These are phyloP conservation scores for Vigna mungo DNA, from an alignment of 306 rosid species.

Conservation along the genomic window DNA sequence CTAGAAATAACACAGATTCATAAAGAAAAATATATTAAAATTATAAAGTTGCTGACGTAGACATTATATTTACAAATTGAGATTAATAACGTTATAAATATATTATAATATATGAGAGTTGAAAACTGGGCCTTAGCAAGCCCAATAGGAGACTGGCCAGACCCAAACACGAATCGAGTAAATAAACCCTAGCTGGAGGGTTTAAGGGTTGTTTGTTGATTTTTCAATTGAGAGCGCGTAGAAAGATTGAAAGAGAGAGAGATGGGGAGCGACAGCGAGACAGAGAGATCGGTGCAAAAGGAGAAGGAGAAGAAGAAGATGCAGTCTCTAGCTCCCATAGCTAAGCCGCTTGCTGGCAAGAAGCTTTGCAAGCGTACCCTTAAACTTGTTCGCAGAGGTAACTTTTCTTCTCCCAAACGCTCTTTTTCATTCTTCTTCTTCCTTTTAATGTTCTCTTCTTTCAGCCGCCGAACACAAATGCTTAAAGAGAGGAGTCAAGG, in stretches of 20 bases:
- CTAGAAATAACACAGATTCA: no score
- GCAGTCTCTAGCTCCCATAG: conserved; percentile 77
- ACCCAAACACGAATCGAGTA: not conserved
- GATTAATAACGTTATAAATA: no score
- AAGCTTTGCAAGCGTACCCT: conserved; percentile 88
- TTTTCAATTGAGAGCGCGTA: not conserved
- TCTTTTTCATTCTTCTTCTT: not conserved
- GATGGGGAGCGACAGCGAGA: conserved; percentile 87
- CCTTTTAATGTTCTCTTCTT: conserved; percentile 14
- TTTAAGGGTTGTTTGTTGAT: not conserved
- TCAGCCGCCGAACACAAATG: conserved; percentile 92
- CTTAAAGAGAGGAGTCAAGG: conserved; percentile 95
- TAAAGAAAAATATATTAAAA: no score
- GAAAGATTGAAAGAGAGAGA: not conserved
- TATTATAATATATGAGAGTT: no score
- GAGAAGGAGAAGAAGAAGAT: conserved; percentile 88
- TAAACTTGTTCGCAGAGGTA: conserved; percentile 91
- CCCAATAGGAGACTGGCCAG: no score
- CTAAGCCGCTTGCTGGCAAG: conserved; percentile 95
- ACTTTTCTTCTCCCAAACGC: not conserved
- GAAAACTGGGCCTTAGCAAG: no score
- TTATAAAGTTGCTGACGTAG: no score
- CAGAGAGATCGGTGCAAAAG: conserved; percentile 70
- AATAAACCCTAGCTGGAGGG: conserved; percentile 27
- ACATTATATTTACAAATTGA: no score